Conservation (phyloP, 2,329 filamentous ascomycete genomes). For the Penicillium griseofulvum region DNA sequence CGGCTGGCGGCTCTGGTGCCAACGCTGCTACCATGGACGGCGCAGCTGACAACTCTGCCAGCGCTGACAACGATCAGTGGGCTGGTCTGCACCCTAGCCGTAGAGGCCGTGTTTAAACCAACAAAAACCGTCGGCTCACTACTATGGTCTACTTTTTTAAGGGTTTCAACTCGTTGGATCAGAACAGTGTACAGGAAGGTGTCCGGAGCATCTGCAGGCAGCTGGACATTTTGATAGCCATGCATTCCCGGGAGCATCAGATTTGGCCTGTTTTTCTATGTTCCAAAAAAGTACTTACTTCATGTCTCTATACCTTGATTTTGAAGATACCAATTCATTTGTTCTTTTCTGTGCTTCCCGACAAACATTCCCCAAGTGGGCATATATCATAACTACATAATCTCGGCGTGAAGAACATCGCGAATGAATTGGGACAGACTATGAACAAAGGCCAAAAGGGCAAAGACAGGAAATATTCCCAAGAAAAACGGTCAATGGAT, state of each 20-base stretch:
- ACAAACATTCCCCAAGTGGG: background rate
- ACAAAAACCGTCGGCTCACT: background rate
- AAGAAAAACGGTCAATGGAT: slow-evolving; percentile 26
- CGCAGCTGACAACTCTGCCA: slow-evolving; percentile 7
- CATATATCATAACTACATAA: background rate
- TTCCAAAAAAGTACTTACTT: slow-evolving; percentile 12
- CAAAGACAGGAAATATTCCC: slow-evolving; percentile 7
- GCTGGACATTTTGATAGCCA: slow-evolving; percentile 2
- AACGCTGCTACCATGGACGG: slow-evolving; percentile 16
- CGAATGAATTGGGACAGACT: slow-evolving; percentile 1
- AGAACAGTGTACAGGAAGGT: slow-evolving; percentile 2
- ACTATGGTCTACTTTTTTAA: background rate
- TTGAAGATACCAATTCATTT: slow-evolving; percentile 13
- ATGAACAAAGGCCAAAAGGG: slow-evolving; percentile 10
- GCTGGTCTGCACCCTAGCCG: slow-evolving; percentile 47
- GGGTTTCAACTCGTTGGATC: background rate
- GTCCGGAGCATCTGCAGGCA: slow-evolving; percentile 2
- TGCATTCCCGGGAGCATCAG: background rate
- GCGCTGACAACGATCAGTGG: slow-evolving; percentile 26
- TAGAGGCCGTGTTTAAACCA: slow-evolving; percentile 33
- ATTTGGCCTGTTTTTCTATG: slow-evolving; percentile 8
- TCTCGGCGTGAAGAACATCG: slow-evolving; percentile 3
- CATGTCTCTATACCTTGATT: slow-evolving; percentile 12
- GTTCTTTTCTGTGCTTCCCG: slow-evolving; percentile 1
- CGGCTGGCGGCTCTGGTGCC: slow-evolving; percentile 24